These are phyloP conservation scores for Termitomyces sp. DNA, from an alignment of 768 basidiomycete genomes.

Conservation along the genomic window DNA sequence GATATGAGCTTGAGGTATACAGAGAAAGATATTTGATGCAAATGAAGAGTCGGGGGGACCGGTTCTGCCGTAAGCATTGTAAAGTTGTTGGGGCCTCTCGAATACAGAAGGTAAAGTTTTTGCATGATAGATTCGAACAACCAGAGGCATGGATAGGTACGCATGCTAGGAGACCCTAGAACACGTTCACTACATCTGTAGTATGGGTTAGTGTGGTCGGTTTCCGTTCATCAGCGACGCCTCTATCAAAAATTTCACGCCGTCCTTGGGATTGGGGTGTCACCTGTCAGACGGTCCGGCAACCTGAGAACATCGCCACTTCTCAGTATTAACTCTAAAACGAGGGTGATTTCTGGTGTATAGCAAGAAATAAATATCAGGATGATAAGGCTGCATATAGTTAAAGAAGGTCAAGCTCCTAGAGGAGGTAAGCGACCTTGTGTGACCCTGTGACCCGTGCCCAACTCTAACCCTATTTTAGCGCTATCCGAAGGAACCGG, in stretches of 20 bases:
- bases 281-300: neutral
- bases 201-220: too few relatives aligned
- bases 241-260: neutral
- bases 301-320: slow-evolving; percentile 7
- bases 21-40: neutral
- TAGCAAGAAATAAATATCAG: neutral
- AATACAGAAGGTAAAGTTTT: neutral
- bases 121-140: neutral
- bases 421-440: neutral
- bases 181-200: neutral
- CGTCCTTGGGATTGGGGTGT: neutral
- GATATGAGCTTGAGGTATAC: neutral
- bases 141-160: neutral
- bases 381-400: neutral
- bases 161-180: neutral
- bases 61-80: neutral
- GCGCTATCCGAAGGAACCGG: slow-evolving; percentile 9
- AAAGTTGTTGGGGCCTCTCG: neutral
- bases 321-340: slow-evolving; percentile 1
- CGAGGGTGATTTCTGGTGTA: neutral
- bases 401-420: neutral
- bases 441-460: neutral
- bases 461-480: neutral
- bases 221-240: neutral
- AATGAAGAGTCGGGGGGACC: neutral